Conservation (phyloP, 495 filamentous ascomycete genomes). For the Aspergillus incahuasiensis region DNA sequence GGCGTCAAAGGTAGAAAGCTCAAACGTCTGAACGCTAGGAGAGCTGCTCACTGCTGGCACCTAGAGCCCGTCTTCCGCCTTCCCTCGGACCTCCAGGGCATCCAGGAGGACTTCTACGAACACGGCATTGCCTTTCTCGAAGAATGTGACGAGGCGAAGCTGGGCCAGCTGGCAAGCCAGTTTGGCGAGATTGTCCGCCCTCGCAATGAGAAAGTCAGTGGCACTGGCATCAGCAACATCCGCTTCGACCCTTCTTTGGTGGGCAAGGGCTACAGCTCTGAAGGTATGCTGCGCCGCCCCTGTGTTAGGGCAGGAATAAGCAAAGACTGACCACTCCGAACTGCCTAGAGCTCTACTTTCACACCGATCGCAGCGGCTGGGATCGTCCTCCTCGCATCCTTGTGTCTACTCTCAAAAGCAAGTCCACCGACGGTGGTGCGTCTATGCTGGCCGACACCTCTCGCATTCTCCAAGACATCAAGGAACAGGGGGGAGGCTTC, state of each 20-base stretch:
- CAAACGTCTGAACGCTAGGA: not conserved
- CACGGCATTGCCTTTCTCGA: constrained; percentile 11
- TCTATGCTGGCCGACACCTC: constrained; percentile 7
- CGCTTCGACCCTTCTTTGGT: not conserved
- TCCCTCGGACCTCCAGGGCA: not conserved
- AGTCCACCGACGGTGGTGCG: constrained; percentile 2
- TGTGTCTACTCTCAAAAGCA: constrained; percentile 8
- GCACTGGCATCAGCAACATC: constrained; percentile 9
- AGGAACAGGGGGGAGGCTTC: not conserved
- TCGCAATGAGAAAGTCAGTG: constrained; percentile 2
- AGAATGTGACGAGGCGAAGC: constrained; percentile 4
- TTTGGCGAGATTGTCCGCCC: constrained; percentile 9
- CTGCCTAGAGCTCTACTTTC: constrained; percentile 8
- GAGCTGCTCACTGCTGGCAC: not conserved
- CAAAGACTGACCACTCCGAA: not conserved
- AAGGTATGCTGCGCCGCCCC: not conserved
- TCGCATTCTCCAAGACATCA: constrained; percentile 1
- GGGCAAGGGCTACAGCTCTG: constrained; percentile 8
- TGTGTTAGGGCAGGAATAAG: not conserved
- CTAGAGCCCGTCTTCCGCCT: constrained; percentile 4
- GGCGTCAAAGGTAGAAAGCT: constrained; percentile 3
- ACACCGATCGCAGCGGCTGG: constrained; percentile 13
- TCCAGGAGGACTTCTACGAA: constrained; percentile 5
- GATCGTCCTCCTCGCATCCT: constrained; percentile 3
- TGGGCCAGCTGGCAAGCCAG: constrained; percentile 6